phyloP scores from a whole-genome alignment of 2,329 filamentous ascomycete species.

The Akanthomyces dipterigenus region DNA sequence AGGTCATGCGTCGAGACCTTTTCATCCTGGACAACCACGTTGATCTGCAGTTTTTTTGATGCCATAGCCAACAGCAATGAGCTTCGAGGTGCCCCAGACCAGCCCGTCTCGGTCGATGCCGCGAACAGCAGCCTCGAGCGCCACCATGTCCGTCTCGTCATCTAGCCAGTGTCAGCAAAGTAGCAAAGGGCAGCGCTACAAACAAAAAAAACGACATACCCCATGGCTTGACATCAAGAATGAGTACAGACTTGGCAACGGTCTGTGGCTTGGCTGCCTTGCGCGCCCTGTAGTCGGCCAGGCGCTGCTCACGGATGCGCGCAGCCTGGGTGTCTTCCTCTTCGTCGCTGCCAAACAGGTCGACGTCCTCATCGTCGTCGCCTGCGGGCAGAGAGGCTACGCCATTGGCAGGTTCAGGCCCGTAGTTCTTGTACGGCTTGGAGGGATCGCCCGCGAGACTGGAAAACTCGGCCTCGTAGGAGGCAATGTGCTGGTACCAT shows the following conservation, averaged over 20 bases:
- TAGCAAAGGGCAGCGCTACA: not conserved
- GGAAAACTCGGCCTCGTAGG: conserved; percentile 73
- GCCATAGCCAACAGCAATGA: conserved; percentile 88
- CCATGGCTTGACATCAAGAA: conserved; percentile 96
- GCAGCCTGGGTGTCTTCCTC: conserved; percentile 86
- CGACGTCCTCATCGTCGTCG: conserved; percentile 69
- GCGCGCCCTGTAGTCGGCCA: conserved; percentile 93
- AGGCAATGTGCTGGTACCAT: conserved; percentile 98
- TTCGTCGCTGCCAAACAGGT: conserved; percentile 90
- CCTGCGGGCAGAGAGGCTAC: not conserved
- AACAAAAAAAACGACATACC: conserved; percentile 53
- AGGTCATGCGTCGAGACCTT: conserved; percentile 86
- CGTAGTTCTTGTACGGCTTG: conserved; percentile 62
- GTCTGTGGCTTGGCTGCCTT: conserved; percentile 90
- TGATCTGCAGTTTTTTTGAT: conserved; percentile 99
- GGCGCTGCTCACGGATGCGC: conserved; percentile 76
- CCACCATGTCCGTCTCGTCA: conserved; percentile 87
- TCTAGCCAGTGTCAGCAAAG: conserved; percentile 42
- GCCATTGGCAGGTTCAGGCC: conserved; percentile 32
- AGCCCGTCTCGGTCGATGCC: conserved; percentile 87
- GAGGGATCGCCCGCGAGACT: conserved; percentile 60
- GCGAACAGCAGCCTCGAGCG: conserved; percentile 73
- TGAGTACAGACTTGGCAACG: conserved; percentile 91
- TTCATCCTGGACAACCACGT: conserved; percentile 93
- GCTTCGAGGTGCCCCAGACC: conserved; percentile 87